Evolutionary conservation across 2,329 filamentous ascomycete genomes (phyloP).

Genomic region (Dactylellina haptotyla): DNA sequence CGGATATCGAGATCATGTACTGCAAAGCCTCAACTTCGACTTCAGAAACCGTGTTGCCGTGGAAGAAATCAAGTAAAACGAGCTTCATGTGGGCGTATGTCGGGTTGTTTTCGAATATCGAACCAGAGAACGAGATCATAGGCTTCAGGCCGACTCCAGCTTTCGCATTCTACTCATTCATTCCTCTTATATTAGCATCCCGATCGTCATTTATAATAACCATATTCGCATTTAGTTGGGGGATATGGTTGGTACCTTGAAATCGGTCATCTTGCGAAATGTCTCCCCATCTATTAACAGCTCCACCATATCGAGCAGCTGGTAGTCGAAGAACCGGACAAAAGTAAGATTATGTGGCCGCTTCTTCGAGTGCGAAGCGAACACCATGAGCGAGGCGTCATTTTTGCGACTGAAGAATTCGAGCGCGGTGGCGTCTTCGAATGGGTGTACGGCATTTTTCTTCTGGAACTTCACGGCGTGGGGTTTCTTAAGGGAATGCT

Average conservation of each 20-base stretch:
- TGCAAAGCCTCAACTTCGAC: constrained; percentile 95
- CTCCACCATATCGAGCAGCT: constrained; percentile 95
- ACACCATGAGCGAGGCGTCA: constrained; percentile 85
- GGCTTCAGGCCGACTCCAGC: constrained; percentile 85
- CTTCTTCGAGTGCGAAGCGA: constrained; percentile 90
- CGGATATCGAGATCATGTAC: constrained; percentile 84
- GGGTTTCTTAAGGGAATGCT: constrained; percentile 81
- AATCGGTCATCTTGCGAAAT: constrained; percentile 76
- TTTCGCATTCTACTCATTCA: constrained; percentile 67
- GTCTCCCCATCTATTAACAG: constrained; percentile 79
- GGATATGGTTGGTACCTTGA: constrained; percentile 74
- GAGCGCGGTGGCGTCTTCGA: constrained; percentile 85
- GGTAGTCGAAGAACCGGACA: constrained; percentile 82
- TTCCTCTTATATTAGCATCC: constrained; percentile 56
- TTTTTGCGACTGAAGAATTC: constrained; percentile 98
- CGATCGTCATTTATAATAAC: background rate
- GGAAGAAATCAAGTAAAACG: constrained; percentile 90
- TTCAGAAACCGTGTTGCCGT: constrained; percentile 79
- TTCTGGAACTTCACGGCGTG: constrained; percentile 91
- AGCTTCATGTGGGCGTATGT: constrained; percentile 88
- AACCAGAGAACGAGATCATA: constrained; percentile 89
- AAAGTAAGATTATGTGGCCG: constrained; percentile 89
- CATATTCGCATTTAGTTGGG: no score
- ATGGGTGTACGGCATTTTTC: constrained; percentile 95
- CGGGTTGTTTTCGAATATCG: constrained; percentile 79